Evolutionary conservation across 2,329 filamentous ascomycete genomes (phyloP), one percentile per base, ranked within the genome.

Genomic region (Venturia oleaginea): DNA sequence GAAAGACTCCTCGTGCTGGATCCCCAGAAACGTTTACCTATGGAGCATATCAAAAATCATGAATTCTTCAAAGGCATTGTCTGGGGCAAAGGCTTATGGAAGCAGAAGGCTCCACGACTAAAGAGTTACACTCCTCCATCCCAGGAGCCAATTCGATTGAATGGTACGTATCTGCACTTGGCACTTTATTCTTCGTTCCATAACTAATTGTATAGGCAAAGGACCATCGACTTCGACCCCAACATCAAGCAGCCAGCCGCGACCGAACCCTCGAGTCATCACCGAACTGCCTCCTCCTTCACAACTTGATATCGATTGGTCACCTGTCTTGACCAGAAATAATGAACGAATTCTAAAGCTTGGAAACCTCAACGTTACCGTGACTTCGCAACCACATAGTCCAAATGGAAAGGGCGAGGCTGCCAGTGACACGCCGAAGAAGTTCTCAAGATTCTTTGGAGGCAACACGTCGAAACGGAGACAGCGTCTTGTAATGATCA

Each of bases 271-370:
- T 1, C 83, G 92, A 67, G 86, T 97, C 66, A 95, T 99, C 66
- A 97, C 94, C 0, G 94, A 99, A 75, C 82, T 99, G 11, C 92
- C 94, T 19, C 93, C 94, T n/a, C 94, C 94, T 0, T 96, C 90
- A 61, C 94, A 97, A 74, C 80, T 99, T 32, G 94, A 99, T 72
- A 96, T 99, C 65, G 94, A 99, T 76, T 99, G 94, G 94, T 97
- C 93, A 0, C 94, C 94, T 0, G 92, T 99, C 4, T 80, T 99
- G 64, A 97, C 90, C 11, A 87, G 88, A 71, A 88, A 86, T 66
- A 97, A 97, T 72, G 94, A 99, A 76, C 86, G 94, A 42, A 99
- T 99, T 69, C 76, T 99, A 67, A 97, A 96, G 75, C 81, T 99
- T 27, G 94, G 94, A 2, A 96, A 99, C 71, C 79, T 97, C 67